Conservation (phyloP, 163 green algal species). For the Prototheca stagnorum region DNA sequence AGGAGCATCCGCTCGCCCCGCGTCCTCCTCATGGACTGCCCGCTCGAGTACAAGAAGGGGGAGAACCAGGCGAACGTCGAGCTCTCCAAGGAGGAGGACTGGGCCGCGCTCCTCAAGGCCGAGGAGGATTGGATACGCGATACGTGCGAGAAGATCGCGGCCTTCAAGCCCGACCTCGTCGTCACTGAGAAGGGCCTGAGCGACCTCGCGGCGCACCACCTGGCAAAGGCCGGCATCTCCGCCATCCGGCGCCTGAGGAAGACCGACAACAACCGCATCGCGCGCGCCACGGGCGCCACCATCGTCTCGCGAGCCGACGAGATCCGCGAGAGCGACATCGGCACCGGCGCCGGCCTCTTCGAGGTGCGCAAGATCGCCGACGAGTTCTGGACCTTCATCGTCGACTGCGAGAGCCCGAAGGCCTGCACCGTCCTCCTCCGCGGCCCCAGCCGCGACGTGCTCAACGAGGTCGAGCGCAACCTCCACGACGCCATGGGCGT, state of each 20-base stretch:
- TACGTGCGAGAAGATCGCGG: slow-evolving; percentile 65
- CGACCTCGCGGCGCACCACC: slow-evolving; percentile 88
- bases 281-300: slow-evolving; percentile 78
- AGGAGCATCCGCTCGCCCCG: slow-evolving; percentile 82
- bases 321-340: slow-evolving; percentile 79
- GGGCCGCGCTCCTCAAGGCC: slow-evolving; percentile 78
- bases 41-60: slow-evolving; percentile 99
- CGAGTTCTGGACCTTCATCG: slow-evolving; percentile 96
- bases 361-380: slow-evolving; percentile 95
- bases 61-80: slow-evolving; percentile 99
- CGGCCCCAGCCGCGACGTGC: slow-evolving; percentile 83
- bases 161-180: slow-evolving; percentile 94
- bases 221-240: slow-evolving; percentile 76
- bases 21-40: slow-evolving; percentile 95
- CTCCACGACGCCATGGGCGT: slow-evolving; percentile 88
- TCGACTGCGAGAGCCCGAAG: slow-evolving; percentile 89
- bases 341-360: slow-evolving; percentile 80
- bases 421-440: slow-evolving; percentile 90
- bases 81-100: slow-evolving; percentile 94
- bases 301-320: slow-evolving; percentile 78
- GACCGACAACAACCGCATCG: slow-evolving; percentile 91
- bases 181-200: slow-evolving; percentile 94
- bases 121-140: slow-evolving; percentile 85
- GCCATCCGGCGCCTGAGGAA: slow-evolving; percentile 93
- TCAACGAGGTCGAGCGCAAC: slow-evolving; percentile 93